Base-by-base conservation (phyloP, 805 yeast genomes). In the Komagataella phaffii region DNA sequence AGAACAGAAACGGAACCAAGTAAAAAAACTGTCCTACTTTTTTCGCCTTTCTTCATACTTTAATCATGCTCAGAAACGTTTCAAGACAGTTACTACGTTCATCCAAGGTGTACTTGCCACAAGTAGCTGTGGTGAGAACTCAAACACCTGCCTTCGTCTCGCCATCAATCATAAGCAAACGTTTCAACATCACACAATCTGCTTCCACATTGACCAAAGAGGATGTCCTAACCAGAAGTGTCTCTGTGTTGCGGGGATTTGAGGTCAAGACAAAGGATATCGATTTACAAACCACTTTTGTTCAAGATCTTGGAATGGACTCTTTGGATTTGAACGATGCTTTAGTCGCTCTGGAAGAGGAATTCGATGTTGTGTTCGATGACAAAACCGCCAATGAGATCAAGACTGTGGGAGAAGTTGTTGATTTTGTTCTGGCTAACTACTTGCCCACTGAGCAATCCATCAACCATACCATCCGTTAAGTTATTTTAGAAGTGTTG, bases 291-390 rank as follows among this genome's bases (percentile, higher is more conserved):
- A 70, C 83, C 44, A 72, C 77, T 53, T 79, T 79, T 66, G 74
- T 72, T 59, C 76, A 76, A 59, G 95, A 87, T 62, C 77, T 87
- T 59, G 91, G 90, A n/a, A 77, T 87, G 64, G 99, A 91, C 69
- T 87, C 96, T 7, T 77, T 91, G 58, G 99, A 91, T 64, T 85
- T 93, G 56, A 96, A 91, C 56, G 99, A 91, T 73, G 90, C 93
- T 52, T 77, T 93, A 61, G 96, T 93, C 68, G 96, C 96, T 53
- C 83, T 91, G 63, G 99, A 91, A 75, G 96, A 90, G 75, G 47
- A 21, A 17, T 18, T 51, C 30, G 53, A 50, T 45, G 51, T 54
- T 45, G 54, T 54, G 18, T 54, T 54, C 49, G 56, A 52, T 43
- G 71, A 67, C 56, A 63, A 67, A 50, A 61, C 77, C 54, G 80